Evolutionary conservation across 2,329 filamentous ascomycete species (phyloP), one percentile per base, ranked within the genome.

Genomic region (Scedosporium minutisporum): DNA sequence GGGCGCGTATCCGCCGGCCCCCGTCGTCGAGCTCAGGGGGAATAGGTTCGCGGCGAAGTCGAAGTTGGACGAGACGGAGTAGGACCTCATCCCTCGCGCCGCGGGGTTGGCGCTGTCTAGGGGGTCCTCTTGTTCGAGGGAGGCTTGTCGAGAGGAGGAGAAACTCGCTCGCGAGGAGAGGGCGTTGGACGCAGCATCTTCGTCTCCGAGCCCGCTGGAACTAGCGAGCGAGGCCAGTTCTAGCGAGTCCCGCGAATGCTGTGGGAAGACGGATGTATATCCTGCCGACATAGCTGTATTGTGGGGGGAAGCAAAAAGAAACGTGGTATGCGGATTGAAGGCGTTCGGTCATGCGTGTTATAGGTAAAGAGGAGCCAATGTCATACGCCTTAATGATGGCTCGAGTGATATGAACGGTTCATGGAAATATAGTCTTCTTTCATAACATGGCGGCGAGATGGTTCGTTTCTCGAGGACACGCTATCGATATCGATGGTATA

Each of bases 141-240:
- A 99, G 62, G 96, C 82, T 68, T 91, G 88, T 67, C 92, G 89
- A 64, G 93, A 97, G n/a, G 93, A 97, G 14, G 92, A 90, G 69
- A 93, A 86, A 68, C 91, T 93, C n/a, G 89, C 91, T 46, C 87
- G 84, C 2, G 92, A 96, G 48, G 88, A 84, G n/a, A 82, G 78
- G 18, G 66, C 64, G 57, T 88, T 85, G 10, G 82, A 82, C 58
- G 77, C 82, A 18, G 82, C 84, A 65, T 82, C 82, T 6, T 41
- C 33, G 58, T 83, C 84, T 58, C 58, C 65, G 58, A 78, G 80
- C 61, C 82, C 84, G 68, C 89, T 91, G 44, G 89, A 93, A 65
- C 91, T 96, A 64, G 93, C 95, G 66, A 99, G 86, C 61, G 93
- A 97, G 65, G 93, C 95, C 64, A 99, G 88, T 79, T 99, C 95